Conservation (phyloP, 768 basidiomycete genomes). For the Boletus sensibilis region DNA sequence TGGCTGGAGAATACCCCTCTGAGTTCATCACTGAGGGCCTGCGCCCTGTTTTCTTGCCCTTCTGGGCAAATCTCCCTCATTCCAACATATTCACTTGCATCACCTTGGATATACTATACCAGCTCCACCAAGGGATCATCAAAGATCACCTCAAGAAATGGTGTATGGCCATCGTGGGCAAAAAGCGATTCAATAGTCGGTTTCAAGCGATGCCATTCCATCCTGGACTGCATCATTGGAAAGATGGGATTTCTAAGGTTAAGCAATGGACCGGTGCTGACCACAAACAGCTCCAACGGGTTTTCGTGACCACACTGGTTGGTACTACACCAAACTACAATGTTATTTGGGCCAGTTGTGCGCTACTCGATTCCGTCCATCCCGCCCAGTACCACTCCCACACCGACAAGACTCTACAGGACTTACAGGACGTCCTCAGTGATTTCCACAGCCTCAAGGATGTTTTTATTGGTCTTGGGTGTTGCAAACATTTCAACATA, state of each 20-base stretch:
- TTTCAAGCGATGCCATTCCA: neutral
- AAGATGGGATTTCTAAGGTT: neutral
- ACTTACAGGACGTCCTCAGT: neutral
- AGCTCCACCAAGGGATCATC: neutral
- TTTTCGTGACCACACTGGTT: neutral
- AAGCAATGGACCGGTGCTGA: neutral
- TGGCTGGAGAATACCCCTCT: neutral
- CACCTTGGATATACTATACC: neutral
- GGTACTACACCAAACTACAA: neutral
- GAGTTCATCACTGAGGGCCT: neutral
- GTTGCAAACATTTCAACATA: neutral
- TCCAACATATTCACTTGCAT: neutral
- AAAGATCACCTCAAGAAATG: slow-evolving; percentile 1
- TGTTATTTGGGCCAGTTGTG: neutral
- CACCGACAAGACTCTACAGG: neutral
- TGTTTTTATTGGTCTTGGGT: neutral
- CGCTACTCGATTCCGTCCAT: neutral
- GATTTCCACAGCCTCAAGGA: neutral
- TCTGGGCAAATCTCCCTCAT: neutral
- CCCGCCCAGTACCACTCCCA: neutral
- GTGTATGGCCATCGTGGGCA: neutral
- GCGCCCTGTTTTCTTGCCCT: neutral
- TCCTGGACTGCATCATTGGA: neutral
- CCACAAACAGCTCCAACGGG: neutral
- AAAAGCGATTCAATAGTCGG: neutral